Evolutionary conservation across 768 basidiomycete species (phyloP).

Genomic region (Candolleomyces eurysporus): DNA sequence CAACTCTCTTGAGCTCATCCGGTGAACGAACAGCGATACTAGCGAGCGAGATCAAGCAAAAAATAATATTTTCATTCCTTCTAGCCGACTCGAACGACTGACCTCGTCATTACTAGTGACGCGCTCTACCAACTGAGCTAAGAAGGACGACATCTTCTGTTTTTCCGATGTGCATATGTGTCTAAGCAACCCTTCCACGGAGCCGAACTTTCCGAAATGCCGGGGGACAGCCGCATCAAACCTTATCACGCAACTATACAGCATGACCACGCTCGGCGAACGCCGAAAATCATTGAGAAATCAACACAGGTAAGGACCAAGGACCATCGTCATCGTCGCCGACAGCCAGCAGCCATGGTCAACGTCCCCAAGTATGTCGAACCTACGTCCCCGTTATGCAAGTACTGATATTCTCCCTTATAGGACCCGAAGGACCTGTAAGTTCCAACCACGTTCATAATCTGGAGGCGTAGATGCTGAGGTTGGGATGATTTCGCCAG

Average conservation of each 20-base stretch:
- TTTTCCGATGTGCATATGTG: neutral
- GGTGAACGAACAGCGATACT: no score
- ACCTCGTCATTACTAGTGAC: constrained; percentile 49
- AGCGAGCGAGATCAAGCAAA: neutral
- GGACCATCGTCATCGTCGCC: constrained; percentile 40
- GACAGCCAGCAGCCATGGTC: constrained; percentile 68
- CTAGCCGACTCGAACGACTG: constrained; percentile 37
- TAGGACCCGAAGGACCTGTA: constrained; percentile 94
- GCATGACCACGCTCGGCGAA: constrained; percentile 28
- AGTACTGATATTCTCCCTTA: neutral
- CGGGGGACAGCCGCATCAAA: constrained; percentile 14
- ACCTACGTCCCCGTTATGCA: constrained; percentile 12
- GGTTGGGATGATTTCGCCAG: constrained; percentile 32
- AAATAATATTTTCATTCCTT: constrained; percentile 21
- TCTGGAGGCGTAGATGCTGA: neutral
- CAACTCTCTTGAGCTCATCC: no score
- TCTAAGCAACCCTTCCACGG: no score
- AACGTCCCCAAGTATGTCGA: constrained; percentile 77
- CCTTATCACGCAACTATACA: constrained; percentile 38
- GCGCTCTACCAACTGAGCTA: constrained; percentile 59
- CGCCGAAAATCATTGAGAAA: constrained; percentile 24
- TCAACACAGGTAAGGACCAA: constrained; percentile 30
- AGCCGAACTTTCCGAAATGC: neutral
- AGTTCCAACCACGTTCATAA: constrained; percentile 34
- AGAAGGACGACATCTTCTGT: constrained; percentile 31